phyloP scores from a whole-genome alignment of 371 early-diverging fungal species.

The Mucor lusitanicus region DNA sequence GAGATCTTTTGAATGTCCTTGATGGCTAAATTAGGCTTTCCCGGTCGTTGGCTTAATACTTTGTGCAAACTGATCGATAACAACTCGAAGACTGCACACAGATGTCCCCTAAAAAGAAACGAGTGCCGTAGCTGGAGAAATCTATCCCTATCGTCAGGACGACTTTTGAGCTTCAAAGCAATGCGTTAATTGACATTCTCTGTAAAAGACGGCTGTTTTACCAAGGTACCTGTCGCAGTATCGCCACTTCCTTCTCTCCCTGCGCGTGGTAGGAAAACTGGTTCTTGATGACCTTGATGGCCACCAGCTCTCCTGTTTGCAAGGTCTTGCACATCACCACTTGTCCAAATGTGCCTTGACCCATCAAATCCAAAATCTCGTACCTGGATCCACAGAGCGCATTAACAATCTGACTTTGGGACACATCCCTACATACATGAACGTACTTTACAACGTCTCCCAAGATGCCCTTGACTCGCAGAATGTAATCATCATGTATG shows the following conservation, averaged over 20 bases:
- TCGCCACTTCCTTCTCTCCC: slow-evolving; percentile 90
- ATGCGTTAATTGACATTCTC: neutral
- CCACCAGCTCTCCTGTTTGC: slow-evolving; percentile 83
- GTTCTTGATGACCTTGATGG: slow-evolving; percentile 97
- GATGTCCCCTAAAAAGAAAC: slow-evolving; percentile 89
- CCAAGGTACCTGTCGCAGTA: slow-evolving; percentile 44
- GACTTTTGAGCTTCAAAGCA: slow-evolving; percentile 45
- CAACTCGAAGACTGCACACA: slow-evolving; percentile 95
- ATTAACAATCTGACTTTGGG: neutral
- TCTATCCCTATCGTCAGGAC: slow-evolving; percentile 72
- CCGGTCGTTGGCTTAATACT: slow-evolving; percentile 88
- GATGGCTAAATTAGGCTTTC: slow-evolving; percentile 76
- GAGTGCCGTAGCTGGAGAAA: slow-evolving; percentile 77
- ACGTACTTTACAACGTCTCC: slow-evolving; percentile 10
- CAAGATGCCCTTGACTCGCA: slow-evolving; percentile 18
- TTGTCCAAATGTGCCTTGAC: slow-evolving; percentile 98
- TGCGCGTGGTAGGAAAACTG: slow-evolving; percentile 90
- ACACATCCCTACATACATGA: neutral
- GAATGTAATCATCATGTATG: slow-evolving; percentile 29
- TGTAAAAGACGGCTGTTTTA: neutral
- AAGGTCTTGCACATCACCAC: slow-evolving; percentile 93
- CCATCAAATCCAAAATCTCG: slow-evolving; percentile 87
- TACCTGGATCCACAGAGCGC: slow-evolving; percentile 51
- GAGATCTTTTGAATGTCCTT: slow-evolving; percentile 84
- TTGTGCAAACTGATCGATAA: slow-evolving; percentile 94